Evolutionary conservation across 805 yeast species (phyloP).

Genomic region (Sugiyamaella floridensis): DNA sequence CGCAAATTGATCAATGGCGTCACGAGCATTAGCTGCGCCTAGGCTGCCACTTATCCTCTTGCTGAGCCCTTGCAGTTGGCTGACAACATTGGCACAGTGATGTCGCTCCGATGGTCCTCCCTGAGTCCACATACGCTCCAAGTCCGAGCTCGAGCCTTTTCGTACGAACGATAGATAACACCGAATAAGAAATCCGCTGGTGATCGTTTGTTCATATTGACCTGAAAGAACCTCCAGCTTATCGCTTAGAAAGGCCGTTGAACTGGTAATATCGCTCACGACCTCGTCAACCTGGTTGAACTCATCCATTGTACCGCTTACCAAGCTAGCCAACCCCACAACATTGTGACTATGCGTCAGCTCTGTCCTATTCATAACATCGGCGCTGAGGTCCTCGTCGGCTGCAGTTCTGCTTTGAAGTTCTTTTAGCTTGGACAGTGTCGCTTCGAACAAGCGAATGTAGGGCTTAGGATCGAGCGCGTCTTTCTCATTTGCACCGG

Average conservation of each 20-base stretch:
- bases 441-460: slow-evolving; percentile 85
- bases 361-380: slow-evolving; percentile 55
- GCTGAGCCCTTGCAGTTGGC: slow-evolving; percentile 58
- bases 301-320: slow-evolving; percentile 30
- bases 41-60: slow-evolving; percentile 43
- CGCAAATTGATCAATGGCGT: slow-evolving; percentile 60
- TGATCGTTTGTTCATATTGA: slow-evolving; percentile 64
- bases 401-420: slow-evolving; percentile 50
- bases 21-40: slow-evolving; percentile 21
- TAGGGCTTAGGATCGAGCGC: slow-evolving; percentile 86
- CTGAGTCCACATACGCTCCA: slow-evolving; percentile 51
- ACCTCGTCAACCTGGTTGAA: slow-evolving; percentile 31
- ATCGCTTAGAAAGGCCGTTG: slow-evolving; percentile 27
- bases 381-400: slow-evolving; percentile 46
- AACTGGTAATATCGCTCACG: slow-evolving; percentile 26
- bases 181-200: slow-evolving; percentile 64
- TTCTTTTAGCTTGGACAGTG: slow-evolving; percentile 60
- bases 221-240: slow-evolving; percentile 39
- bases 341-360: slow-evolving; percentile 62
- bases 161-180: slow-evolving; percentile 72
- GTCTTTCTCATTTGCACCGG: slow-evolving; percentile 4
- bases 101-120: slow-evolving; percentile 42
- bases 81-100: slow-evolving; percentile 62
- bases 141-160: slow-evolving; percentile 44
- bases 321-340: slow-evolving; percentile 43